phyloP scores from a whole-genome alignment of 768 basidiomycete genomes.

The Lyophyllum atratum region DNA sequence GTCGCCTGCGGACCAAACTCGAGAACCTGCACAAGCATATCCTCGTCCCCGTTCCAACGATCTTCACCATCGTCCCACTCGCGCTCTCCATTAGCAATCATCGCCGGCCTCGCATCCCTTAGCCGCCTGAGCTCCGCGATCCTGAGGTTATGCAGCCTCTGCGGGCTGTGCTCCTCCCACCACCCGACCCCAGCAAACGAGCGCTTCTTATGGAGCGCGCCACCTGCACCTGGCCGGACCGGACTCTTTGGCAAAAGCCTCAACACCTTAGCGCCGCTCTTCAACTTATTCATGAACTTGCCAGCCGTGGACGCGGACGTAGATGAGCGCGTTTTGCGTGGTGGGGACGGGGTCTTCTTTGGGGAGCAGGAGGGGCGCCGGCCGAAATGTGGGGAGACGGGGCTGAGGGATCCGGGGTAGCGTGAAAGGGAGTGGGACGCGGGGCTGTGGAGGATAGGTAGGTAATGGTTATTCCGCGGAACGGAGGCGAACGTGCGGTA shows the following conservation, averaged over 20 bases:
- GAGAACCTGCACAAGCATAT: background rate
- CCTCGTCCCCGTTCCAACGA: background rate
- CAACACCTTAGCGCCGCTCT: background rate
- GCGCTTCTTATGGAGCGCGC: background rate
- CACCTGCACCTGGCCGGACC: background rate
- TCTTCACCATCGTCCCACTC: background rate
- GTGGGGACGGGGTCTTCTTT: constrained; percentile 2
- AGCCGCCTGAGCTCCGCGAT: background rate
- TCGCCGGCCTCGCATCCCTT: background rate
- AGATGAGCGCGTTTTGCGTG: constrained; percentile 11
- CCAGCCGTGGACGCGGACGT: constrained; percentile 5
- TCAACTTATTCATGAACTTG: constrained; percentile 3
- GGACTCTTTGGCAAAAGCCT: background rate
- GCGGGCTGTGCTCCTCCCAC: background rate
- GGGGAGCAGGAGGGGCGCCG: constrained; percentile 6
- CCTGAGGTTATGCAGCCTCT: background rate
- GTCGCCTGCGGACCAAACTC: background rate
- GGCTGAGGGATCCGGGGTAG: background rate
- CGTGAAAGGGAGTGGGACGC: background rate
- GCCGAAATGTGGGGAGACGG: background rate
- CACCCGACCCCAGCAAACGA: constrained; percentile 3
- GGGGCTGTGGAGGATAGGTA: background rate
- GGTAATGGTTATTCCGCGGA: constrained; percentile 3
- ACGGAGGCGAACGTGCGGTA: background rate
- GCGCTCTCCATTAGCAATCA: constrained; percentile 2